Evolutionary conservation across 768 basidiomycete species (phyloP), one percentile per base, ranked within the genome.

Genomic region (Krasilnikovozyma curviuscula): DNA sequence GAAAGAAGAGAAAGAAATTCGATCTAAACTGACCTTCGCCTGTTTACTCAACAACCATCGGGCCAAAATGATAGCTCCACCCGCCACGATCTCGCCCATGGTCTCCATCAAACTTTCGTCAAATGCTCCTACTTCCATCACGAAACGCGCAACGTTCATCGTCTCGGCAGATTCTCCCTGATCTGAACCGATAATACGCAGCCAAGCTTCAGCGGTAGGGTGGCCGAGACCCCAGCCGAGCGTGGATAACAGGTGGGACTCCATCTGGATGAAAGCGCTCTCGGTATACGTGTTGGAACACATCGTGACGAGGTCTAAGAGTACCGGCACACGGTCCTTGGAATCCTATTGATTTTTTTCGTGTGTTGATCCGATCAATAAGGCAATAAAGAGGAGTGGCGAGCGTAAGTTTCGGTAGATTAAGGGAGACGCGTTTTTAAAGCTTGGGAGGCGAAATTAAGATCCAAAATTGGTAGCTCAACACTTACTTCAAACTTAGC

Each of bases 41-140:
- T 75, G 64, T 64, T 81, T 81, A 53, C 78, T 79, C 56, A 85
- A 84, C 41, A 95, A 73, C 69, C 75, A 82, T 40, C 88, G 77
- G 6, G 93, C 83, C 38, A 97, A 73, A 5, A 83, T 80, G 56
- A 97, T 69, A 19, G 88, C 75, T 40, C 81, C 93, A 18, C 77
- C 67, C 30, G 93, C 89, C 59, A 93, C 79, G 31, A 81, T 74
- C 1, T 83, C 89, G 2, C 89, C 78, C 12, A 76, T 68, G 61
- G 77, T 81, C 57, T 77, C 77, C 65, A 93, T 71, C 65, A 89
- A 97, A 61, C 95, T 91, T 50, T 85, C 78, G 65, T 93, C 81
- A 70, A 95, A 97, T 44, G 97, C 76, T 27, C 91, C 95, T 60
- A 95, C 86, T 66, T 98, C 91, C 93, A 98, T 97, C 63, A 97